A percentile compares a stretch with the other conserved stretches of the same genome.
Evolutionary conservation across 331 rosid genomes (phyloP).

Genomic region (Rosa hybrid): DNA sequence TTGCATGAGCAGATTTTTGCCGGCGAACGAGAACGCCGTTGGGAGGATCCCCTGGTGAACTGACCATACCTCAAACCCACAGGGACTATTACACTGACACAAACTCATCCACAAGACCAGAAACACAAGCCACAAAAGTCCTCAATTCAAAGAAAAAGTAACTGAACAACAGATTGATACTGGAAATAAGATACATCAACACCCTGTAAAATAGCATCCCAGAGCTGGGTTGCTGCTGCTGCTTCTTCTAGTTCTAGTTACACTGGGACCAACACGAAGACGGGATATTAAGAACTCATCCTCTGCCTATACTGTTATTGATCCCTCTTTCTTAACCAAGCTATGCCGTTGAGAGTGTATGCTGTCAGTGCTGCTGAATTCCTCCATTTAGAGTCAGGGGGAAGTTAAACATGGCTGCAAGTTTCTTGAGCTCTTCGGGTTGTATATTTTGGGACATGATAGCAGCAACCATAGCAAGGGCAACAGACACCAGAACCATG

Average conservation of each 20-base stretch:
- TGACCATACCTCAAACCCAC: too few species aligned
- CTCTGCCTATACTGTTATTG: conserved; percentile 27
- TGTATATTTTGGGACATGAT: conserved; percentile 36
- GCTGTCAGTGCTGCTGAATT: conserved; percentile 8
- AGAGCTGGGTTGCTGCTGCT: background rate
- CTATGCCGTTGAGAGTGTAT: background rate
- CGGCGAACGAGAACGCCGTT: too few species aligned
- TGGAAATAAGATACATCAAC: background rate
- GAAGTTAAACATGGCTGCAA: conserved; percentile 33
- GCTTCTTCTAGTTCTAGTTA: conserved; percentile 6
- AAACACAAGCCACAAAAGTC: background rate
- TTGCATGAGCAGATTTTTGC: too few species aligned
- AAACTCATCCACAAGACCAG: background rate
- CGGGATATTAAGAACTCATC: conserved; percentile 8
- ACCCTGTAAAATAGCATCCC: background rate
- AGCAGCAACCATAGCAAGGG: conserved; percentile 37
- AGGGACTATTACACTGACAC: background rate
- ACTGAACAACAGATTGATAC: conserved; percentile 6
- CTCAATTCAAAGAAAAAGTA: background rate
- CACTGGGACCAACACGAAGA: background rate
- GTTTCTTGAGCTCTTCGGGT: conserved; percentile 36
- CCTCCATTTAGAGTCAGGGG: conserved; percentile 24
- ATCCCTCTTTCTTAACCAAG: conserved; percentile 15
- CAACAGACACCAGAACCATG: conserved; percentile 30
- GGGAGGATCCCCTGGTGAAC: too few species aligned